A percentile compares a stretch with the other conserved stretches of the same genome.
Evolutionary conservation across 345 rosid species (phyloP).

Genomic region (Aethionema arabicum): DNA sequence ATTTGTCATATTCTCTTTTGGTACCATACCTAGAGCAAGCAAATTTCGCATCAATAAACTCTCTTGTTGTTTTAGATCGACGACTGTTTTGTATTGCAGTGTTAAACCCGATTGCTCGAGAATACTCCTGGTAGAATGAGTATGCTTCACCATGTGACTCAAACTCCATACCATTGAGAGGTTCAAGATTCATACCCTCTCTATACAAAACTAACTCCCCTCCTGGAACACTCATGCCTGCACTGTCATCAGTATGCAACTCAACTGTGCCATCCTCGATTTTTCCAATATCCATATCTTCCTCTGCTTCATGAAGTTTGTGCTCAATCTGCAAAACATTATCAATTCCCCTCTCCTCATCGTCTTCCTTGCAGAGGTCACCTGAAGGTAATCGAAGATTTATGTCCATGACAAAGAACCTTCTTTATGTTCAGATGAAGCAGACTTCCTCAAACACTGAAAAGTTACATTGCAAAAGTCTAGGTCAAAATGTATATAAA

Average conservation of each 20-base stretch:
- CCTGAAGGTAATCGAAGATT: conserved; percentile 71
- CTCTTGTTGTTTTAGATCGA: conserved; percentile 59
- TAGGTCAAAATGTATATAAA: conserved; percentile 19
- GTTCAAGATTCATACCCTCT: conserved; percentile 54
- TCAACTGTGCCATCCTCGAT: conserved; percentile 41
- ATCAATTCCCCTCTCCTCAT: conserved; percentile 46
- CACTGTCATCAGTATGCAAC: conserved; percentile 37
- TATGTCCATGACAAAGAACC: conserved; percentile 49
- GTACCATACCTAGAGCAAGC: conserved; percentile 78
- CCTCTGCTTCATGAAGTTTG: conserved; percentile 44
- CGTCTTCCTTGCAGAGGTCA: conserved; percentile 55
- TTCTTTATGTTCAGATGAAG: background rate
- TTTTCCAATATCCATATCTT: conserved; percentile 41
- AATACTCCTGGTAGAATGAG: conserved; percentile 71
- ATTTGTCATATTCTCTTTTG: conserved; percentile 59
- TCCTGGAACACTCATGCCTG: conserved; percentile 35
- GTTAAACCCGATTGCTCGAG: conserved; percentile 62
- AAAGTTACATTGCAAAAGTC: background rate
- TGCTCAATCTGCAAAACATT: conserved; percentile 43
- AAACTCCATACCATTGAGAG: conserved; percentile 63
- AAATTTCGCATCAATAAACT: conserved; percentile 75
- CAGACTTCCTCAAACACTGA: conserved; percentile 20
- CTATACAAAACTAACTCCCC: conserved; percentile 38
- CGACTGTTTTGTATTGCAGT: conserved; percentile 73
- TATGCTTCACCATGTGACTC: conserved; percentile 70